Conservation (phyloP, 345 rosid species). For the Erucastrum elatum region DNA sequence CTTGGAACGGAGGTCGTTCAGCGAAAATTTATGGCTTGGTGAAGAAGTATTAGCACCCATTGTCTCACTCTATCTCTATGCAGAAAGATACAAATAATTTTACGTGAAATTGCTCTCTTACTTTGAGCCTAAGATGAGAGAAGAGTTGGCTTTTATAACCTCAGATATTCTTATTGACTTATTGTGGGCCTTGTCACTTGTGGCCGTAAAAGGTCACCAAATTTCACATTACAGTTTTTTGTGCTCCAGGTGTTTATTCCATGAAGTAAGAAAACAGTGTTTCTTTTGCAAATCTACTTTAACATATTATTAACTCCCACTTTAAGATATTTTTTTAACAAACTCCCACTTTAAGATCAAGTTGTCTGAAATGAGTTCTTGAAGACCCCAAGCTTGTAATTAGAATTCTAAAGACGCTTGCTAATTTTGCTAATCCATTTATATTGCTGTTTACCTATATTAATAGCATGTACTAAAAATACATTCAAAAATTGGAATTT, state of each 20-base stretch:
- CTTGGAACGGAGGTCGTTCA: background rate
- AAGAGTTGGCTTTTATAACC: constrained; percentile 19
- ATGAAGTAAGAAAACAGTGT: background rate
- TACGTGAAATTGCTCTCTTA: constrained; percentile 8
- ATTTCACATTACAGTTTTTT: background rate
- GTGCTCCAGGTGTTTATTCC: background rate
- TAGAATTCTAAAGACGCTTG: background rate
- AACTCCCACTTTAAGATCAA: background rate
- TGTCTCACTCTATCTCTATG: background rate
- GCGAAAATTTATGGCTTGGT: constrained; percentile 1
- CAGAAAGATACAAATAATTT: constrained; percentile 6
- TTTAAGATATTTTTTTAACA: background rate
- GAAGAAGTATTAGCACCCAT: constrained; percentile 40
- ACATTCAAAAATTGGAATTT: background rate
- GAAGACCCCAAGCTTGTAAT: background rate
- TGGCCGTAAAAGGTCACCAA: background rate
- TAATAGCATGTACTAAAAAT: background rate
- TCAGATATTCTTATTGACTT: constrained; percentile 6
- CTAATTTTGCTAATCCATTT: background rate
- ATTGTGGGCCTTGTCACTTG: background rate
- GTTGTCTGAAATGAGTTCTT: background rate
- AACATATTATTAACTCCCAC: background rate
- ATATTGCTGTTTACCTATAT: background rate
- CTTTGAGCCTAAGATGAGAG: constrained; percentile 9
- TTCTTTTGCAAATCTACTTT: background rate